Evolutionary conservation across 78 protist genomes (phyloP).

Genomic region (Chrysochromulina parva): DNA sequence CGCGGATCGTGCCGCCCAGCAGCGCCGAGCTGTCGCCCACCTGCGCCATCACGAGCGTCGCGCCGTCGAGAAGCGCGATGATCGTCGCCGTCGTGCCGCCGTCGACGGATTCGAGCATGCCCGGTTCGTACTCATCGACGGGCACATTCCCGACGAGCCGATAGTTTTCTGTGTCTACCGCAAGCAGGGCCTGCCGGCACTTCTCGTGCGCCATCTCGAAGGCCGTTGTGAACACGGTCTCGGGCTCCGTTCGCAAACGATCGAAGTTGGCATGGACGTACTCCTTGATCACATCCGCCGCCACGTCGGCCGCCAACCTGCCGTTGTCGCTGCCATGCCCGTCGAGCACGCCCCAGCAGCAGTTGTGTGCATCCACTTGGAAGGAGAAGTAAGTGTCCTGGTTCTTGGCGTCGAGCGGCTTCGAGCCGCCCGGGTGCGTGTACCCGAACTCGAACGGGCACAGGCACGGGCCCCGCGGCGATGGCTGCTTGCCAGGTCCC

Average conservation of each 20-base stretch:
- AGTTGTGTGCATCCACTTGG: neutral
- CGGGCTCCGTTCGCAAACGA: neutral
- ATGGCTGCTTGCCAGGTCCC: too few species aligned
- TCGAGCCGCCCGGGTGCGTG: conserved; percentile 18
- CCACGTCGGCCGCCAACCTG: neutral
- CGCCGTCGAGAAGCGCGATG: neutral
- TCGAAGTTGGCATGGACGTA: neutral
- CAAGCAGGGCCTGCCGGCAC: neutral
- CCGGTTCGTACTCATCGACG: neutral
- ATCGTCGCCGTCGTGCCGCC: conserved; percentile 31
- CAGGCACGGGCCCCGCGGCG: neutral
- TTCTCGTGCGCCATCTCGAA: neutral
- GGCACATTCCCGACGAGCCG: neutral
- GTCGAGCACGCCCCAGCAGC: neutral
- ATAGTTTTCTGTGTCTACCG: too few species aligned
- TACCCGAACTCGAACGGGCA: neutral
- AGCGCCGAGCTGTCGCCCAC: conserved; percentile 9
- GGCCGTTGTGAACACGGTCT: neutral
- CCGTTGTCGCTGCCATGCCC: conserved; percentile 12
- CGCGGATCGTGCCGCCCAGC: neutral
- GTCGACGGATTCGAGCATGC: neutral
- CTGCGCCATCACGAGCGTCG: neutral
- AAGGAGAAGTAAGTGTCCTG: neutral
- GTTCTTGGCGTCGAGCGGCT: neutral
- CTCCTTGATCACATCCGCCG: neutral